Evolutionary conservation across 2,329 filamentous ascomycete genomes (phyloP).

Genomic region (Waltergamsia citrina): DNA sequence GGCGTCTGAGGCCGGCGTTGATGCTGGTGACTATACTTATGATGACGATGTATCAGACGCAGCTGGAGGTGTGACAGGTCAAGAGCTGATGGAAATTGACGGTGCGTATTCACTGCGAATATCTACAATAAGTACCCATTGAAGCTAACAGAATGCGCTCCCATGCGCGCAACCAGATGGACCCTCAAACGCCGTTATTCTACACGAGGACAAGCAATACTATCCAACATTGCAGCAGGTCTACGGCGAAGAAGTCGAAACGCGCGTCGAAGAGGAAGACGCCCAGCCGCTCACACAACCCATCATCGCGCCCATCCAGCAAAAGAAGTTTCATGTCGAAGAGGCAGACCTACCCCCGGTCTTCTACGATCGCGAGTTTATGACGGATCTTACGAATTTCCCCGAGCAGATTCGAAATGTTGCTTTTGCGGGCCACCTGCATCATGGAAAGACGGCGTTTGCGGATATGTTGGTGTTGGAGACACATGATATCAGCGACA

Average conservation of each 20-base stretch:
- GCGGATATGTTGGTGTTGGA: conserved; percentile 98
- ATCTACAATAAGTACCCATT: too few relatives aligned
- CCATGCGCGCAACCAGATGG: conserved; percentile 41
- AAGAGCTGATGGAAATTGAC: conserved; percentile 92
- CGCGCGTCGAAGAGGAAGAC: conserved; percentile 93
- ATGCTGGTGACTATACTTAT: conserved; percentile 72
- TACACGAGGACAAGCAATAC: conserved; percentile 99
- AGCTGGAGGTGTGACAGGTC: conserved; percentile 54
- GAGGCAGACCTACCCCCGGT: conserved; percentile 86
- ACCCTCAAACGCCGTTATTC: conserved; percentile 90
- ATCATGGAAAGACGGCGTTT: conserved; percentile 96
- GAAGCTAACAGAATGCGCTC: background rate
- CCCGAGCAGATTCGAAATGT: conserved; percentile 92
- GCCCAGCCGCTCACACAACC: conserved; percentile 85
- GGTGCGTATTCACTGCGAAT: conserved; percentile 35
- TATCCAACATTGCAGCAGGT: conserved; percentile 97
- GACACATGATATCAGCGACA: conserved; percentile 78
- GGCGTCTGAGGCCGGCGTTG: conserved; percentile 69
- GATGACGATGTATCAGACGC: conserved; percentile 59
- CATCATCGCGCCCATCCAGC: conserved; percentile 84
- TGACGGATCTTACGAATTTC: conserved; percentile 93
- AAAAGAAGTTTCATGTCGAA: conserved; percentile 94
- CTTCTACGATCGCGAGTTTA: conserved; percentile 79
- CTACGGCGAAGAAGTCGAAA: conserved; percentile 91
- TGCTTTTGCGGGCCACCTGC: conserved; percentile 82